Conservation (phyloP, 2,329 filamentous ascomycete species). For the Penicillium sp. region DNA sequence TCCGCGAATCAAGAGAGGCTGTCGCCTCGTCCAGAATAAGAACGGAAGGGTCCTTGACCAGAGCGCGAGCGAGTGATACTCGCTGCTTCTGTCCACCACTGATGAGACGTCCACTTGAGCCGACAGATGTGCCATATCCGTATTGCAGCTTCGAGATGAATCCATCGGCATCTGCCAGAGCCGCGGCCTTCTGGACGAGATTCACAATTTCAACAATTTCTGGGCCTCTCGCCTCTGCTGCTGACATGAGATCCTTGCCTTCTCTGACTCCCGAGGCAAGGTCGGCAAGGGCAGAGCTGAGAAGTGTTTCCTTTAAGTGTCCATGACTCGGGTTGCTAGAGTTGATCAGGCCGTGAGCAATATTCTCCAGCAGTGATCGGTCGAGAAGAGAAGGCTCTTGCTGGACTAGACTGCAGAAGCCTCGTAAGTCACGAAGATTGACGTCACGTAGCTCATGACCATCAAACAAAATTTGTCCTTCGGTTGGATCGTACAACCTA, state of each 20-base stretch:
- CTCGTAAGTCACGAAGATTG: constrained; percentile 46
- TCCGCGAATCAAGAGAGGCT: constrained; percentile 54
- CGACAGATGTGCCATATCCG: constrained; percentile 71
- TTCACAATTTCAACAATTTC: constrained; percentile 56
- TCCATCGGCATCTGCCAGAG: constrained; percentile 59
- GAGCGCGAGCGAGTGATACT: constrained; percentile 75
- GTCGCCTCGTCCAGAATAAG: constrained; percentile 86
- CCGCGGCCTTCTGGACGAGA: constrained; percentile 42
- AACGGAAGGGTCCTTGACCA: constrained; percentile 69
- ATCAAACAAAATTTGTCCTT: constrained; percentile 66
- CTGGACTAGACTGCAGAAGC: constrained; percentile 25
- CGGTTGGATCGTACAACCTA: constrained; percentile 66
- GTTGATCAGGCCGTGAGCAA: constrained; percentile 48
- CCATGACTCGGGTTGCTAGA: constrained; percentile 29
- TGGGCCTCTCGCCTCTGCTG: constrained; percentile 48
- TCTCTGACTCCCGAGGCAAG: constrained; percentile 47
- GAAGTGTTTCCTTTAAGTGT: constrained; percentile 39
- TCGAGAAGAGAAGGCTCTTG: constrained; percentile 27
- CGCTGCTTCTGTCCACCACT: constrained; percentile 83
- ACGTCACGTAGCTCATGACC: constrained; percentile 59
- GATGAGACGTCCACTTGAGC: constrained; percentile 71
- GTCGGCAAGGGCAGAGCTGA: constrained; percentile 52
- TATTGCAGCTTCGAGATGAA: constrained; percentile 24
- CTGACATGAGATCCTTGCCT: constrained; percentile 51
- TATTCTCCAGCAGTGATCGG: constrained; percentile 27